Percentiles rank a stretch among this genome's conserved stretches.
phyloP scores from a whole-genome alignment of 2,329 filamentous ascomycete genomes.

The Neophaeococcomyces mojaviensis region DNA sequence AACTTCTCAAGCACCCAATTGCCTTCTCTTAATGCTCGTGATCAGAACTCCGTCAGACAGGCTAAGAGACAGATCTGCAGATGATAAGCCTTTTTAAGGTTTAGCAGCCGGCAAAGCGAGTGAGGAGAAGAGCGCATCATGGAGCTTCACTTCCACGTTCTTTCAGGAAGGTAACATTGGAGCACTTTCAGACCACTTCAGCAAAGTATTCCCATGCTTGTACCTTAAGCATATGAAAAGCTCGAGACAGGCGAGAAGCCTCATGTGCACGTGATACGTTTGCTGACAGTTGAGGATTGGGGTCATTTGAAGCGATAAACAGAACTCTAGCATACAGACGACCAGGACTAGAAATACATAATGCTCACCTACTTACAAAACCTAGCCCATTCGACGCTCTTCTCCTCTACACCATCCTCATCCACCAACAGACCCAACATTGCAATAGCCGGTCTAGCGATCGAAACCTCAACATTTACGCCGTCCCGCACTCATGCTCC shows the following conservation, averaged over 20 bases:
- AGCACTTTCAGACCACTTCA: too few species aligned
- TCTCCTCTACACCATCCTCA: not conserved
- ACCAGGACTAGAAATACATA: too few species aligned
- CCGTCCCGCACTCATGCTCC: slow-evolving; percentile 42
- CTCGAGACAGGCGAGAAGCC: too few species aligned
- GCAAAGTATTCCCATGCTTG: too few species aligned
- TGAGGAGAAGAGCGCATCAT: not conserved
- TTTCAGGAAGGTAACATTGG: too few species aligned
- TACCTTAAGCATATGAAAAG: too few species aligned
- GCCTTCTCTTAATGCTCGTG: too few species aligned
- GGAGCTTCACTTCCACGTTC: not conserved
- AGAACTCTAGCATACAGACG: too few species aligned
- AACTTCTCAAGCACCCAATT: too few species aligned
- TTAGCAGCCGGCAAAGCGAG: not conserved
- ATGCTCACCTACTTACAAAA: not conserved
- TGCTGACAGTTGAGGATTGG: too few species aligned
- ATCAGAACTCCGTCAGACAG: not conserved
- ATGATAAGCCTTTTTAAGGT: not conserved
- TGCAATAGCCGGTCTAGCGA: slow-evolving; percentile 46
- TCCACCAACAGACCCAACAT: slow-evolving; percentile 34
- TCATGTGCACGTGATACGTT: too few species aligned
- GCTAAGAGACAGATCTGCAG: not conserved
- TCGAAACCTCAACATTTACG: slow-evolving; percentile 48
- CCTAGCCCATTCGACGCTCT: not conserved
- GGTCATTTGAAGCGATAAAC: too few species aligned